Conservation (phyloP, 2,329 filamentous ascomycete species). For the Xylariaceae sp. region DNA sequence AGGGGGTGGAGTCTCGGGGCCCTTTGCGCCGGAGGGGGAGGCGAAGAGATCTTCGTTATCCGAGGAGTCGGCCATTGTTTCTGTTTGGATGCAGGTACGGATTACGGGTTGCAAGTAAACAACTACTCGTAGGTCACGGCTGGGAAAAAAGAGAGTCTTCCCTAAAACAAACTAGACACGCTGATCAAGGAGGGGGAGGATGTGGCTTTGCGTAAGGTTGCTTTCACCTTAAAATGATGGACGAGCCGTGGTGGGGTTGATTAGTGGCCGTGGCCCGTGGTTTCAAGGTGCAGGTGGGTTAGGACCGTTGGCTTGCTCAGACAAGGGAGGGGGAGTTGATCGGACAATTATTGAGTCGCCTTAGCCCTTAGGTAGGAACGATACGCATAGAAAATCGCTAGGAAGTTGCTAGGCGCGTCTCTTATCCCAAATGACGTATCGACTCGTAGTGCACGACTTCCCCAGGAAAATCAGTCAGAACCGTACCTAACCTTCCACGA, state of each 20-base stretch:
- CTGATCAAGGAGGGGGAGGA: neutral
- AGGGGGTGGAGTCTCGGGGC: conserved; percentile 29
- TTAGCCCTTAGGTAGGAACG: too few species aligned
- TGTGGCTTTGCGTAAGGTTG: neutral
- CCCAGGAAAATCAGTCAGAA: too few species aligned
- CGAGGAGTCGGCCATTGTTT: conserved; percentile 43
- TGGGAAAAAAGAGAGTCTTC: neutral
- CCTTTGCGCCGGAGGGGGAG: conserved; percentile 36
- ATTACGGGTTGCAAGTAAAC: too few species aligned
- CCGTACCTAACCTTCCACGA: too few species aligned
- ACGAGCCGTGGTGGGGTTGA: neutral
- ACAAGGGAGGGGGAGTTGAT: neutral
- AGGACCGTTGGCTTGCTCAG: neutral
- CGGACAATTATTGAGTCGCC: too few species aligned
- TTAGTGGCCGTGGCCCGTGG: neutral
- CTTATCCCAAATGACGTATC: too few species aligned
- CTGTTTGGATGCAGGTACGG: neutral
- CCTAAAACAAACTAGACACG: neutral
- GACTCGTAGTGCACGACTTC: too few species aligned
- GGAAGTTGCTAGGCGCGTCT: too few species aligned
- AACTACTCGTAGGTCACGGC: neutral
- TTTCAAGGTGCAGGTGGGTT: too few species aligned
- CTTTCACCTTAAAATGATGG: neutral
- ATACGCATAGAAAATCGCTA: too few species aligned
- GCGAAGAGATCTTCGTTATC: conserved; percentile 46